Percentiles rank a stretch among this genome's conserved stretches.
These are phyloP conservation scores for Kazachstania africana DNA, from an alignment of 805 yeast genomes.

Conservation along the genomic window DNA sequence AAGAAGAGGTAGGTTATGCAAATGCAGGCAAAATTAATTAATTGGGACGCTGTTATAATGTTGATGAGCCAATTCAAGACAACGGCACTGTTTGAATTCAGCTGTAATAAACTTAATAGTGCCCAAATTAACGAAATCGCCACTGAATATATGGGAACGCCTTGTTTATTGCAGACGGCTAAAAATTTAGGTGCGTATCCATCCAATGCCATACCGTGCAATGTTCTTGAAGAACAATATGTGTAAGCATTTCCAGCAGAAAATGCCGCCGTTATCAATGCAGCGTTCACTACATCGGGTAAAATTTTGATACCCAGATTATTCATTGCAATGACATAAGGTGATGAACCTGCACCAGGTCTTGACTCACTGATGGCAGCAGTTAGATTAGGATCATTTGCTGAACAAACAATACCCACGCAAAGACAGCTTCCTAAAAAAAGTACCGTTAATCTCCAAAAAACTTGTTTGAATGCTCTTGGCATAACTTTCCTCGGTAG, in stretches of 20 bases:
- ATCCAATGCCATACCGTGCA: slow-evolving; percentile 57
- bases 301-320: slow-evolving; percentile 52
- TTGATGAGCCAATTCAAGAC: slow-evolving; percentile 67
- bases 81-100: slow-evolving; percentile 43
- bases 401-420: slow-evolving; percentile 67
- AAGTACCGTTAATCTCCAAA: slow-evolving; percentile 52
- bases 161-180: slow-evolving; percentile 46
- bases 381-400: slow-evolving; percentile 49
- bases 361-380: slow-evolving; percentile 47
- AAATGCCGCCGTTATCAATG: slow-evolving; percentile 62
- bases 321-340: slow-evolving; percentile 75
- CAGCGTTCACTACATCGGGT: slow-evolving; percentile 71
- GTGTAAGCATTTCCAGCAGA: slow-evolving; percentile 79
- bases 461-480: slow-evolving; percentile 67
- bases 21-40: slow-evolving; percentile 48
- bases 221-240: slow-evolving; percentile 56
- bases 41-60: slow-evolving; percentile 58
- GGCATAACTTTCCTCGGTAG: slow-evolving; percentile 65
- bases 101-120: slow-evolving; percentile 51
- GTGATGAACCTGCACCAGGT: slow-evolving; percentile 72
- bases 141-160: slow-evolving; percentile 59
- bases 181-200: slow-evolving; percentile 68
- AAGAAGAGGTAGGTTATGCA: slow-evolving; percentile 50
- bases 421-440: slow-evolving; percentile 66
- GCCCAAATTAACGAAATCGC: slow-evolving; percentile 45